Evolutionary conservation across 2,329 filamentous ascomycete species (phyloP).

Genomic region (Thelonectria discophora): DNA sequence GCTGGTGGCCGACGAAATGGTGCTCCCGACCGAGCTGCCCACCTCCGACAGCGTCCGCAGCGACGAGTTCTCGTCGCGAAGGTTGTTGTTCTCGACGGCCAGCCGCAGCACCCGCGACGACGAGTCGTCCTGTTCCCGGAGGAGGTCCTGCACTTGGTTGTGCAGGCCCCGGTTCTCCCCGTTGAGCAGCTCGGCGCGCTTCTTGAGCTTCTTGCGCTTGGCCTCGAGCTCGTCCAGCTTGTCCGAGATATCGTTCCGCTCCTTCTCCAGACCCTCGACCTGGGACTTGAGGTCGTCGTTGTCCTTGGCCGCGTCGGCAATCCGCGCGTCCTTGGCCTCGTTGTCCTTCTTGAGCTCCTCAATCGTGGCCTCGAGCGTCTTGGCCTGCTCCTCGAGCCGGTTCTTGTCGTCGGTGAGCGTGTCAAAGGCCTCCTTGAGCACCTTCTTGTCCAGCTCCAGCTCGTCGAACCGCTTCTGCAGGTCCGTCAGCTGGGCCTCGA

Average conservation of each 20-base stretch:
- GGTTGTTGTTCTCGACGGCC: constrained; percentile 33
- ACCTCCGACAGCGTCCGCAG: constrained; percentile 33
- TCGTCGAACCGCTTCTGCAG: constrained; percentile 21
- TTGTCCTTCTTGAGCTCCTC: constrained; percentile 36
- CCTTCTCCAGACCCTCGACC: constrained; percentile 37
- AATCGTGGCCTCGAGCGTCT: constrained; percentile 22
- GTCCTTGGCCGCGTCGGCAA: constrained; percentile 34
- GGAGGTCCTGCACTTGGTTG: constrained; percentile 31
- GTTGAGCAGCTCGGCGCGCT: constrained; percentile 33
- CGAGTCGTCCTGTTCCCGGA: constrained; percentile 38
- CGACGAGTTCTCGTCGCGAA: constrained; percentile 38
- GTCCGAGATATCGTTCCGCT: constrained; percentile 36
- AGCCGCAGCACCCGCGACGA: constrained; percentile 37
- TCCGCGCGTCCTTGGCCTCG: constrained; percentile 37
- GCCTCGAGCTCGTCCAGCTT: constrained; percentile 36
- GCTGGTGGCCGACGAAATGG: constrained; percentile 31
- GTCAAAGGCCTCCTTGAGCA: constrained; percentile 29
- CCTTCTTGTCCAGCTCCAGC: constrained; percentile 39
- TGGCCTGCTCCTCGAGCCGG: constrained; percentile 27
- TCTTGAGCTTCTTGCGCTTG: constrained; percentile 40
- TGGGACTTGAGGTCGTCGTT: constrained; percentile 38
- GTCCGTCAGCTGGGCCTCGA: constrained; percentile 18
- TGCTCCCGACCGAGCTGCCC: constrained; percentile 35
- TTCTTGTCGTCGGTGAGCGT: constrained; percentile 37
- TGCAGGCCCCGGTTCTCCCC: constrained; percentile 32